A percentile compares a stretch with the other conserved stretches of the same genome.
These are phyloP conservation scores for Ustilago curta DNA, from an alignment of 1,284 basidiomycete genomes.

Conservation along the genomic window DNA sequence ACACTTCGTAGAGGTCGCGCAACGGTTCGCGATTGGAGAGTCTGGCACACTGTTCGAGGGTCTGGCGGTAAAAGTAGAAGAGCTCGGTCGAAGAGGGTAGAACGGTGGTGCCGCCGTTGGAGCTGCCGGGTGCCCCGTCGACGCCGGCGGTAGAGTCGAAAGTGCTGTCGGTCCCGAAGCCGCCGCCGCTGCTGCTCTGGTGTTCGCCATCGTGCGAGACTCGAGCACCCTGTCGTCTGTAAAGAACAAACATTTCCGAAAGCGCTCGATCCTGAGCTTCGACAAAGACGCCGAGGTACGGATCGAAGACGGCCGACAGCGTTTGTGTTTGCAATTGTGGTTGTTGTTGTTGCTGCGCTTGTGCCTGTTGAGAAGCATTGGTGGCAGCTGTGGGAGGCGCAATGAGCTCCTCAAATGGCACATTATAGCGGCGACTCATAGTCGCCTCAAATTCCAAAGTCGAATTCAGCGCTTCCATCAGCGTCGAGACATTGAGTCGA, in stretches of 20 bases:
- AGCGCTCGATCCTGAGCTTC: slow-evolving; percentile 88
- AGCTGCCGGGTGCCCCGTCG: slow-evolving; percentile 72
- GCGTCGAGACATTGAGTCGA: slow-evolving; percentile 57
- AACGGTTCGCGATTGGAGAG: slow-evolving; percentile 63
- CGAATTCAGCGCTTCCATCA: slow-evolving; percentile 63
- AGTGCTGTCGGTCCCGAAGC: slow-evolving; percentile 70
- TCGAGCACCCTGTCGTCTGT: slow-evolving; percentile 37
- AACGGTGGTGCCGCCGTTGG: slow-evolving; percentile 77
- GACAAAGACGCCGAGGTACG: slow-evolving; percentile 91
- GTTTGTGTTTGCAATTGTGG: slow-evolving; percentile 52
- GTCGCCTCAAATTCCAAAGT: slow-evolving; percentile 64
- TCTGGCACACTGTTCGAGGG: slow-evolving; percentile 90
- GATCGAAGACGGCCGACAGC: slow-evolving; percentile 83
- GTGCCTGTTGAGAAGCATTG: not conserved
- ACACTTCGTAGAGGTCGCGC: slow-evolving; percentile 70
- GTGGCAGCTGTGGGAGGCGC: slow-evolving; percentile 14
- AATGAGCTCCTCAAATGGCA: slow-evolving; percentile 47
- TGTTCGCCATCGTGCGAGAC: slow-evolving; percentile 32
- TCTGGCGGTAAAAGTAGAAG: slow-evolving; percentile 97
- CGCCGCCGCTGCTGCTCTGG: slow-evolving; percentile 21
- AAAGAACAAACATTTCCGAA: slow-evolving; percentile 58
- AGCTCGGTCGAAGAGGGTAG: slow-evolving; percentile 94
- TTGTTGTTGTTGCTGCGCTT: slow-evolving; percentile 4
- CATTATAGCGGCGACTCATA: slow-evolving; percentile 54
- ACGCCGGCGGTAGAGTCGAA: slow-evolving; percentile 73